Evolutionary conservation across 345 rosid species (phyloP), one percentile per base, ranked within the genome.

Genomic region (Boechera stricta): DNA sequence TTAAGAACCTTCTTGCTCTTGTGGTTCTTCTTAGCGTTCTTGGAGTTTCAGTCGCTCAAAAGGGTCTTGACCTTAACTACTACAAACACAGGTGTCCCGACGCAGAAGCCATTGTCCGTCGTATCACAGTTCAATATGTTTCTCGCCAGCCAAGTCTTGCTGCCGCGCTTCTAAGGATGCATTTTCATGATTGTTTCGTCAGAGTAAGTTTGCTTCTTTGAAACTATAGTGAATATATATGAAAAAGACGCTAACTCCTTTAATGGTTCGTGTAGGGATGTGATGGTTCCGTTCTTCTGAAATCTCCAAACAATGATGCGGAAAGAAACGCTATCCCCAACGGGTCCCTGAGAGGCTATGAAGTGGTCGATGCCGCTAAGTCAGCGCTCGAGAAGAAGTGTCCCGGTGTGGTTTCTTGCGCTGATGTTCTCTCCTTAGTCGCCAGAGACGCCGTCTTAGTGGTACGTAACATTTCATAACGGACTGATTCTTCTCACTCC

Each of bases 181-280:
- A 83, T 82, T 85, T 87, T 42, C 90, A 87, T 76, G 88, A 87
- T 61, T 87, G 88, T 47, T 87, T 87, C 28, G 81, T 85, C 15
- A 55, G 87, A 81, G 88, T 85, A 82, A 31, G 81, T 35, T 52
- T n/a, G 16, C 41, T 61, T 54, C 28, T 35, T 13, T 6, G 10
- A 18, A 7, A 42, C 45, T 55, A 53, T 48, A 47, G 2, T 12
- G 2, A 47, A 65, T 44, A 4, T 13, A 35, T 44, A 24, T 11
- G 65, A 56, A 3, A 18, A 55, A 54, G 9, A 45, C 4, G 2
- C 60, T 51, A 42, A 57, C 9, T n/a, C 24, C 15, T 38, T 5
- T 9, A 0, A 9, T 62, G 61, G 4, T 32, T 51, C 58, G 15
- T 45, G 11, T 67, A 85, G 90, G 90, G 90, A 67, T 87, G 90